Conservation (phyloP, 257 asterid genomes). For the Fraxinus americana region DNA sequence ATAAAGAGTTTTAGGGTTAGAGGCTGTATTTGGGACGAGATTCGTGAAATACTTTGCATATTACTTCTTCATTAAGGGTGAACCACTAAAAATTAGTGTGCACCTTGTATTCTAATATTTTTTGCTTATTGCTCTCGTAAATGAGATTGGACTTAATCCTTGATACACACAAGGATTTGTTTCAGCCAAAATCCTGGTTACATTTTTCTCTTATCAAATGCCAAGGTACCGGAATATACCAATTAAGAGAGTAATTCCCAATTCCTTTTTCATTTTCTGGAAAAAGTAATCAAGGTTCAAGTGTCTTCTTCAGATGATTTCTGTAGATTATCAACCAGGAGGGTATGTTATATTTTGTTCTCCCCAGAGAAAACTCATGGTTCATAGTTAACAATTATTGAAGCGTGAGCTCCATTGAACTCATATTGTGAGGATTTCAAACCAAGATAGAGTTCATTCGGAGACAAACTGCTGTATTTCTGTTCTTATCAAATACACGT, state of each 20-base stretch:
- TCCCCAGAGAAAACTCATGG: background rate
- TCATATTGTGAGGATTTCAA: background rate
- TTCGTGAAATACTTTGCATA: background rate
- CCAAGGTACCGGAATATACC: background rate
- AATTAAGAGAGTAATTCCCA: background rate
- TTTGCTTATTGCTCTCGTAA: background rate
- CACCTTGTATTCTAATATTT: background rate
- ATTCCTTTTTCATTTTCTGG: background rate
- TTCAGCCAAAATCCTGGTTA: background rate
- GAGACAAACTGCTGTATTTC: background rate
- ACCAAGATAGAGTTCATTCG: background rate
- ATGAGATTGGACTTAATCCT: background rate
- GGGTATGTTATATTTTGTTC: background rate
- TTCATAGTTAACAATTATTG: background rate
- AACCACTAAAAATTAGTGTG: background rate
- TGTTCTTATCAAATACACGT: background rate
- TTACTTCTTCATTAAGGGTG: background rate
- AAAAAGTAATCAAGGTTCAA: background rate
- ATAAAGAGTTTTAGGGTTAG: background rate
- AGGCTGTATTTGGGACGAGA: background rate
- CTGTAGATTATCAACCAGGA: background rate
- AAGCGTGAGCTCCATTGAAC: background rate
- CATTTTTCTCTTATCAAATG: background rate
- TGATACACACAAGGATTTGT: background rate
- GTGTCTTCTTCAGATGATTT: background rate